A percentile compares a stretch with the other conserved stretches of the same genome.
Evolutionary conservation across 352 stramenopile genomes (phyloP).

Genomic region (Phytophthora lateralis): DNA sequence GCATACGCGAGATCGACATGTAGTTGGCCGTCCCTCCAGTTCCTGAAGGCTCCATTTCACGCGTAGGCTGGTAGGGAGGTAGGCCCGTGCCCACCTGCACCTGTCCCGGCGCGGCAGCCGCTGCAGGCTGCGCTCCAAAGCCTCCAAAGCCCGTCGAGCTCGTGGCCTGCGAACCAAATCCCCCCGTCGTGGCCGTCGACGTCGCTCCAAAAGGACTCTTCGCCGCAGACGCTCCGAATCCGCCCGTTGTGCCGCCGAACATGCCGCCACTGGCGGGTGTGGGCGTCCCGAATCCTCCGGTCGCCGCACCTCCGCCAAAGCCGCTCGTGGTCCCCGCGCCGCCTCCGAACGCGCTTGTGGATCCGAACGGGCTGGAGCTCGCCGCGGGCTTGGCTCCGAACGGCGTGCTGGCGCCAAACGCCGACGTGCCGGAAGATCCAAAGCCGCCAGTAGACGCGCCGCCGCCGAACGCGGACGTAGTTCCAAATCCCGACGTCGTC

Average conservation of each 20-base stretch:
- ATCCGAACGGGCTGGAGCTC: constrained; percentile 70
- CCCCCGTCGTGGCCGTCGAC: constrained; percentile 39
- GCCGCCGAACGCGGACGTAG: constrained; percentile 35
- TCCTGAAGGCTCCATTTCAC: constrained; percentile 66
- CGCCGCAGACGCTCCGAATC: constrained; percentile 44
- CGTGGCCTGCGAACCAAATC: constrained; percentile 52
- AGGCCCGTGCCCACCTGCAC: constrained; percentile 75
- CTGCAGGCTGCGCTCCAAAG: constrained; percentile 43
- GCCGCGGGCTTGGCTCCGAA: constrained; percentile 63
- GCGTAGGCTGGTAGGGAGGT: constrained; percentile 70
- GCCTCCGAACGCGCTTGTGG: constrained; percentile 57
- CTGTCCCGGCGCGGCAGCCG: constrained; percentile 24
- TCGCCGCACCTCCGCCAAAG: constrained; percentile 42
- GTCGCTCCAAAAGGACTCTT: constrained; percentile 59
- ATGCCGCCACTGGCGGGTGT: constrained; percentile 40
- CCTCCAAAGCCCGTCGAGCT: constrained; percentile 39
- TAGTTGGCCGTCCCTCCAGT: constrained; percentile 63
- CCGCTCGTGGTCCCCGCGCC: constrained; percentile 35
- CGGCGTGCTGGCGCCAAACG: constrained; percentile 48
- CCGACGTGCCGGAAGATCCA: constrained; percentile 33
- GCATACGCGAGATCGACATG: constrained; percentile 75
- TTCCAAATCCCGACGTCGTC: constrained; percentile 46
- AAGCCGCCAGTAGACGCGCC: constrained; percentile 32
- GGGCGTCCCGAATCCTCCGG: constrained; percentile 46
- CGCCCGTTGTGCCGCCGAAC: constrained; percentile 44